A percentile compares a stretch with the other conserved stretches of the same genome.
phyloP scores from a whole-genome alignment of 139 green algal species.

The Picochlorum sp. region DNA sequence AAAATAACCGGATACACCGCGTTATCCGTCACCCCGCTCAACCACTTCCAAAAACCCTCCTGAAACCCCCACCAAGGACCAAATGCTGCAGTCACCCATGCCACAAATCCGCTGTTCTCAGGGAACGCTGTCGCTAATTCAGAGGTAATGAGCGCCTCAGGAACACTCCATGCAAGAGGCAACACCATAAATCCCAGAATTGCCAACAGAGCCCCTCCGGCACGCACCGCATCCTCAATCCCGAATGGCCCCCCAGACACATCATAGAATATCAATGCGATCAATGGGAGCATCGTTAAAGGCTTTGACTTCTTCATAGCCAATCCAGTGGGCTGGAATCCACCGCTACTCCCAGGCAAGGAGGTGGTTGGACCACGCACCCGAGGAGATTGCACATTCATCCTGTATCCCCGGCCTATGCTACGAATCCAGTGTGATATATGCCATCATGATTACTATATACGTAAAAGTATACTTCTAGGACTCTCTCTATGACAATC shows the following conservation, averaged over 20 bases:
- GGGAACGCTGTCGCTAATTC: slow-evolving; percentile 89
- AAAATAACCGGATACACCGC: slow-evolving; percentile 94
- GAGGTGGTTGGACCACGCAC: slow-evolving; percentile 1
- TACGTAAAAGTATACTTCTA: too few relatives aligned
- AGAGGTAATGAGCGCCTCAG: slow-evolving; percentile 87
- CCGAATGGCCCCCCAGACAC: slow-evolving; percentile 92
- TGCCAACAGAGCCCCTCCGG: slow-evolving; percentile 67
- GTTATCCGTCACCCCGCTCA: slow-evolving; percentile 92
- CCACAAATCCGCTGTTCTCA: slow-evolving; percentile 88
- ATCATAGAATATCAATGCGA: slow-evolving; percentile 95
- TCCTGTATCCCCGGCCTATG: not conserved
- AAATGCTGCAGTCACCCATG: slow-evolving; percentile 94
- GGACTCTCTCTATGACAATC: too few relatives aligned
- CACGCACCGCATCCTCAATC: slow-evolving; percentile 78
- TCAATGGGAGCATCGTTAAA: slow-evolving; percentile 74
- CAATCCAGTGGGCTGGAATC: not conserved
- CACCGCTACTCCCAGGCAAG: not conserved
- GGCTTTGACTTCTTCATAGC: slow-evolving; percentile 33
- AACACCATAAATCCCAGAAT: slow-evolving; percentile 76
- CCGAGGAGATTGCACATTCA: slow-evolving; percentile 7
- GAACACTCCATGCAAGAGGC: slow-evolving; percentile 80
- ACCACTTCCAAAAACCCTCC: slow-evolving; percentile 86
- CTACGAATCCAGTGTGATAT: too few relatives aligned
- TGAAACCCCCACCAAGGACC: slow-evolving; percentile 95
- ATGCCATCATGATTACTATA: too few relatives aligned